These are phyloP conservation scores for Penicillium subrubescens DNA, from an alignment of 495 filamentous ascomycete genomes.

Conservation along the genomic window DNA sequence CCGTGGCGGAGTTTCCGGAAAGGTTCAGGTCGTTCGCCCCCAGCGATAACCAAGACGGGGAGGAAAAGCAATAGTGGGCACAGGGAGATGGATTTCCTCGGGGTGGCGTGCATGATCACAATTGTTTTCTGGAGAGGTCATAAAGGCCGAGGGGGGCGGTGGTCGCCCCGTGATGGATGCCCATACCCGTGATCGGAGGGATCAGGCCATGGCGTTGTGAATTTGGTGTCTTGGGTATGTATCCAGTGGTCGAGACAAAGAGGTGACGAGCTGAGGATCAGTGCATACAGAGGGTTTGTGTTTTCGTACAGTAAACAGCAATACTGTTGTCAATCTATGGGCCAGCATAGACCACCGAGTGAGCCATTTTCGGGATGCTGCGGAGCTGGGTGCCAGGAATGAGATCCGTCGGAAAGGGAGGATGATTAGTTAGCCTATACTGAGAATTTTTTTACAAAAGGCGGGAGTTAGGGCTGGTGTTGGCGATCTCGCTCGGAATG, in stretches of 20 bases:
- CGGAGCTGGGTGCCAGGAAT: constrained; percentile 23
- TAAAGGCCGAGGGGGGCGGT: not conserved
- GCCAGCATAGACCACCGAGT: not conserved
- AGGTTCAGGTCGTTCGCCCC: not conserved
- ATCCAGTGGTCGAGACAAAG: not conserved
- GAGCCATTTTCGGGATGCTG: constrained; percentile 30
- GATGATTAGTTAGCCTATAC: not conserved
- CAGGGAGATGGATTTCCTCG: not conserved
- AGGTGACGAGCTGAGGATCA: not conserved
- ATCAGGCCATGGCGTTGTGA: constrained; percentile 4
- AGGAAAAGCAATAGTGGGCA: not conserved
- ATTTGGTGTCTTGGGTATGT: not conserved
- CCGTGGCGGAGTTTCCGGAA: not conserved
- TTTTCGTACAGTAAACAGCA: not conserved
- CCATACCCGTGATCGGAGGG: not conserved
- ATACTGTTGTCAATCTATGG: no score
- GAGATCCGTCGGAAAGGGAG: constrained; percentile 27
- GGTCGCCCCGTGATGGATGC: not conserved
- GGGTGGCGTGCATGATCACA: constrained; percentile 6
- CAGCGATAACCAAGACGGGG: not conserved
- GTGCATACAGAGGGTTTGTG: not conserved
- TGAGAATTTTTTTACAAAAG: not conserved
- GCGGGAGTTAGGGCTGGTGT: not conserved
- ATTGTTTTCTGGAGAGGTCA: not conserved
- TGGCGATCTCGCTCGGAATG: not conserved